phyloP scores from a whole-genome alignment of 2,329 filamentous ascomycete genomes.

The Dothistroma septosporum region DNA sequence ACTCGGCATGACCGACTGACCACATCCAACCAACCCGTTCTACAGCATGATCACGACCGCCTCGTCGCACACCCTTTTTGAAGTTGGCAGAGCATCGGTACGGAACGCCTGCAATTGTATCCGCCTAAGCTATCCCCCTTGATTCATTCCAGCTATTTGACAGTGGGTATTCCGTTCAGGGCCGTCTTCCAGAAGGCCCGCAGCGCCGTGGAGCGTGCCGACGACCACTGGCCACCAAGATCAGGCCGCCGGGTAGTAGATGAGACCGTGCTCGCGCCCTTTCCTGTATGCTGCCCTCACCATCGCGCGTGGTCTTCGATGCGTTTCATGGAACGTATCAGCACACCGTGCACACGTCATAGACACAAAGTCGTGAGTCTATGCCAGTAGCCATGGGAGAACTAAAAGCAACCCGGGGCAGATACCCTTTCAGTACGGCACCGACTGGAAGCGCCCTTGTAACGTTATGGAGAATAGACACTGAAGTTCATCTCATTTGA shows the following conservation, averaged over 20 bases:
- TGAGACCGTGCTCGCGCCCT: conserved; percentile 12
- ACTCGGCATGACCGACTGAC: conserved; percentile 3
- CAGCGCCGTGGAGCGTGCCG: conserved; percentile 10
- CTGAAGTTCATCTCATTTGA: conserved; percentile 13
- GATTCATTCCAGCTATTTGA: conserved; percentile 20
- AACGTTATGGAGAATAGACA: conserved; percentile 17
- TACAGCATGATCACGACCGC: conserved; percentile 10
- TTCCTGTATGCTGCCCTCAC: background rate
- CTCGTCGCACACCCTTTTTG: conserved; percentile 11
- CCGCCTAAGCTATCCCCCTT: conserved; percentile 18
- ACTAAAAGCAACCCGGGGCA: conserved; percentile 20
- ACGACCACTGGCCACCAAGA: conserved; percentile 20
- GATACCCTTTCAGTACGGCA: conserved; percentile 17
- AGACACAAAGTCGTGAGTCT: background rate
- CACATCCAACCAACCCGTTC: conserved; percentile 17
- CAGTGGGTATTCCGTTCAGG: conserved; percentile 15
- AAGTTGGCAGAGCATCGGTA: conserved; percentile 12
- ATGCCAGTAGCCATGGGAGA: conserved; percentile 5
- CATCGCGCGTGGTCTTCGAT: conserved; percentile 4
- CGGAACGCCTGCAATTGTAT: conserved; percentile 18
- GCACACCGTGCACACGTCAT: background rate
- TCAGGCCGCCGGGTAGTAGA: conserved; percentile 10
- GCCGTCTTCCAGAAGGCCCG: conserved; percentile 23
- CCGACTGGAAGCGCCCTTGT: conserved; percentile 14
- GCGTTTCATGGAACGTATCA: conserved; percentile 14